A percentile compares a stretch with the other conserved stretches of the same genome.
Evolutionary conservation across 2,329 filamentous ascomycete genomes (phyloP).

Genomic region (Zarea fungicola): DNA sequence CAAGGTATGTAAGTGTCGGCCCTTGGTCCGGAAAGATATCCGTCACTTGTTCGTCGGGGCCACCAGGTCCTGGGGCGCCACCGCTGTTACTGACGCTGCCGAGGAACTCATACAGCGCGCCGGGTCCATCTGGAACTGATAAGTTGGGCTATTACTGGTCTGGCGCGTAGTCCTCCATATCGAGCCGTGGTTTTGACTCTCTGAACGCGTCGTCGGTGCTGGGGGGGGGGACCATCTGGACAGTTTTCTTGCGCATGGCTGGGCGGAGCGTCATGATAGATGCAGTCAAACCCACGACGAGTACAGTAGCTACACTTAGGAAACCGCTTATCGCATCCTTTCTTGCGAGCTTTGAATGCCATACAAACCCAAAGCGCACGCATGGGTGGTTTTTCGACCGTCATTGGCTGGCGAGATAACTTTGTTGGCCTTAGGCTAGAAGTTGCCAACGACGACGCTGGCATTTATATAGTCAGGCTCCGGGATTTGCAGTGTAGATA

Average conservation of each 20-base stretch:
- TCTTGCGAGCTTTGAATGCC: constrained; percentile 3
- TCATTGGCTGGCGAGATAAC: neutral
- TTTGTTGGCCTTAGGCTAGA: too few relatives aligned
- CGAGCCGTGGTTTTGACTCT: neutral
- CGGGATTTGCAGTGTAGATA: too few relatives aligned
- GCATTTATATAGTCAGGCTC: too few relatives aligned
- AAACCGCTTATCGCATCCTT: constrained; percentile 8
- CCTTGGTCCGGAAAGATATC: neutral
- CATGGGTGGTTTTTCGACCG: neutral
- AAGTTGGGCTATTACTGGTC: neutral
- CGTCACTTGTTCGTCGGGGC: constrained; percentile 1
- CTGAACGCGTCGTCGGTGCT: neutral
- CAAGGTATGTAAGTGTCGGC: neutral
- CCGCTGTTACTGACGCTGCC: constrained; percentile 2
- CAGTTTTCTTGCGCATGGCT: neutral
- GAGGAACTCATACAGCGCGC: constrained; percentile 3
- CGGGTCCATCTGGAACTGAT: neutral
- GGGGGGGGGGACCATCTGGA: neutral
- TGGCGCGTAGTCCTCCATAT: neutral
- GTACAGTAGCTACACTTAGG: constrained; percentile 9
- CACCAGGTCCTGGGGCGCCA: neutral
- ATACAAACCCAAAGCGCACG: constrained; percentile 6
- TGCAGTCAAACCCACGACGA: neutral
- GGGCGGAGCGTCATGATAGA: constrained; percentile 3
- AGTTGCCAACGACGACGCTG: too few relatives aligned